These are phyloP conservation scores for Trichosporon coremiiforme DNA, from an alignment of 1,284 basidiomycete species.

Conservation along the genomic window DNA sequence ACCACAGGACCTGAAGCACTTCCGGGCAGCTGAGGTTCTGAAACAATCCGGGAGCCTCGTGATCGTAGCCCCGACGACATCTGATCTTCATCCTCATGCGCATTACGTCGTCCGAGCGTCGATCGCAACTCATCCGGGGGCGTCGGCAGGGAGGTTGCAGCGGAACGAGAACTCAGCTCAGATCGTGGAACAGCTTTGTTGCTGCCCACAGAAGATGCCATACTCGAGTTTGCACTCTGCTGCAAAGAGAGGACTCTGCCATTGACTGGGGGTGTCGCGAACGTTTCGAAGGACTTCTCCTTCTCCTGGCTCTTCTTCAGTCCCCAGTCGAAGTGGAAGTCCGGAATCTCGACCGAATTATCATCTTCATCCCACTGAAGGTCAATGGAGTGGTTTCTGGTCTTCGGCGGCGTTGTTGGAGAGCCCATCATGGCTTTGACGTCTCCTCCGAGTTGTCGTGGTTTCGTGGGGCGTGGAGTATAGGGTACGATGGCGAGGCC, in stretches of 20 bases:
- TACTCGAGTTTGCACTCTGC: conserved; percentile 6
- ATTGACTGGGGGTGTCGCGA: conserved; percentile 1
- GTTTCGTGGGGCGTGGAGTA: background rate
- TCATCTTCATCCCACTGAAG: conserved; percentile 32
- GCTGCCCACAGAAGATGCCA: conserved; percentile 1
- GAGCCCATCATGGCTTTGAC: background rate
- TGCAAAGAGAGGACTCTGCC: background rate
- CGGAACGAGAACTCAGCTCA: background rate
- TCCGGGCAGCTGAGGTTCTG: background rate
- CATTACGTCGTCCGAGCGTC: conserved; percentile 1
- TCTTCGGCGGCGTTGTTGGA: conserved; percentile 5
- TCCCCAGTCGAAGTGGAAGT: conserved; percentile 50
- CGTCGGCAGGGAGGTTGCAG: background rate
- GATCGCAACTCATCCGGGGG: conserved; percentile 11
- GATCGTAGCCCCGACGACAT: background rate
- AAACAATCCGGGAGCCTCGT: background rate
- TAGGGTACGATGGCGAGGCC: background rate
- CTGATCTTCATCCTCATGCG: background rate
- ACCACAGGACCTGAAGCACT: background rate
- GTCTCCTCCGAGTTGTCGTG: background rate
- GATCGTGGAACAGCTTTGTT: background rate
- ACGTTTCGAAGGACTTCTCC: background rate
- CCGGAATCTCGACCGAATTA: conserved; percentile 43
- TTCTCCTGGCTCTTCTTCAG: conserved; percentile 20
- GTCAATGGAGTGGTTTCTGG: background rate